phyloP scores from a whole-genome alignment of 257 asterid genomes.

The Solanum sejunctum region DNA sequence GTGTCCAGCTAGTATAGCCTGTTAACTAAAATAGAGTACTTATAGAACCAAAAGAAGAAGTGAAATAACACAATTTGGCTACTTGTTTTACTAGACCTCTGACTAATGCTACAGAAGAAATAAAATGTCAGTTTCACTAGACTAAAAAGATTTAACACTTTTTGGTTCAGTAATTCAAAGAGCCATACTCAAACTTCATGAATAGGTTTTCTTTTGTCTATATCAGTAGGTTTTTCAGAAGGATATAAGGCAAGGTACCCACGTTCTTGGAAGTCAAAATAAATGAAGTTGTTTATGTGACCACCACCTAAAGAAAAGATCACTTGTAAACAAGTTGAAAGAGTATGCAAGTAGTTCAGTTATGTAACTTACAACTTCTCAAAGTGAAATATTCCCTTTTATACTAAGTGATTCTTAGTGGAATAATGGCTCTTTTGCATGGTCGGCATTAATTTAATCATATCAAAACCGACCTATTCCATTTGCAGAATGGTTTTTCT shows the following conservation, averaged over 20 bases:
- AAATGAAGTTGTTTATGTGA: conserved; percentile 11
- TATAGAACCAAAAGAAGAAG: conserved; percentile 7
- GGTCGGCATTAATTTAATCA: conserved; percentile 31
- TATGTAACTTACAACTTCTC: neutral
- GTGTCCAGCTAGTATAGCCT: neutral
- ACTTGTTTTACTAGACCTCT: conserved; percentile 8
- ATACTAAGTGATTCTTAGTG: conserved; percentile 29
- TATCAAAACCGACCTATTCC: conserved; percentile 38
- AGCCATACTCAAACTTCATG: neutral
- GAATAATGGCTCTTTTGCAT: conserved; percentile 20
- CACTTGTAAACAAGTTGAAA: conserved; percentile 18
- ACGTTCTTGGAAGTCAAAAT: conserved; percentile 37
- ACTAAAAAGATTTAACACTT: conserved; percentile 15
- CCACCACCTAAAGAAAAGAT: conserved; percentile 18
- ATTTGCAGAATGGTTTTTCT: conserved; percentile 29
- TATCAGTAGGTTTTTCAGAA: conserved; percentile 16
- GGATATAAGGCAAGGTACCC: conserved; percentile 23
- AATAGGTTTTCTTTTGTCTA: conserved; percentile 8
- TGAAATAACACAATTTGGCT: conserved; percentile 20
- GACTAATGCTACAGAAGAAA: neutral
- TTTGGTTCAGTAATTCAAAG: neutral
- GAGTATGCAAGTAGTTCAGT: neutral
- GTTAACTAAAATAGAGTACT: neutral
- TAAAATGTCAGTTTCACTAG: conserved; percentile 15
- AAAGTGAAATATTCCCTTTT: conserved; percentile 4